phyloP scores from a whole-genome alignment of 441 rosid genomes.

The Pelargonium myrrhifolium region DNA sequence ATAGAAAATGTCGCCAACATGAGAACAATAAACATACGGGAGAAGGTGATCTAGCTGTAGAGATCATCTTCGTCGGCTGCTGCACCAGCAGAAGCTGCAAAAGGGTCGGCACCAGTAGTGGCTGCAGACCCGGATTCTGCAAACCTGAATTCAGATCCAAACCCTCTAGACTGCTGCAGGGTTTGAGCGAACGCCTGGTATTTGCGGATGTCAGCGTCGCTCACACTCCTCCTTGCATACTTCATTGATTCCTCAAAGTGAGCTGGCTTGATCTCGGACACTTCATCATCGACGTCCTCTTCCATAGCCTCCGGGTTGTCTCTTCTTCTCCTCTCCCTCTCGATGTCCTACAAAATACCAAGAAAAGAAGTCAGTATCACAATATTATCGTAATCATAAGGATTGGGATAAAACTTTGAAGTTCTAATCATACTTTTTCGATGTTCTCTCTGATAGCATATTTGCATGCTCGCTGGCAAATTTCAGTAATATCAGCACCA shows the following conservation, averaged over 20 bases:
- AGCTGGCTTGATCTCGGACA: conserved; percentile 53
- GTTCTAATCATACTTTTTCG: conserved; percentile 28
- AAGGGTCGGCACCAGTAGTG: neutral
- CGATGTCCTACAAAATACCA: conserved; percentile 38
- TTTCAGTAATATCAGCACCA: conserved; percentile 55
- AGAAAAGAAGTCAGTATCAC: too few relatives aligned
- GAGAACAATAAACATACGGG: too few relatives aligned
- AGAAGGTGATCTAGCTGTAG: neutral
- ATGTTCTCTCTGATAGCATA: conserved; percentile 56
- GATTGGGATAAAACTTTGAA: neutral
- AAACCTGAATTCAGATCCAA: neutral
- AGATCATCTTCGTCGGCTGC: neutral
- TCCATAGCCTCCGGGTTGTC: conserved; percentile 66
- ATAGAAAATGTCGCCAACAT: too few relatives aligned
- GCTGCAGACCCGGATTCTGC: neutral
- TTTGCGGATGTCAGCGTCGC: conserved; percentile 11
- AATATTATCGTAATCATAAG: too few relatives aligned
- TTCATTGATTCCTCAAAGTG: conserved; percentile 68
- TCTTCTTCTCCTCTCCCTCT: conserved; percentile 50
- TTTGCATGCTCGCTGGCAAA: conserved; percentile 51
- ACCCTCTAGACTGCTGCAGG: conserved; percentile 18
- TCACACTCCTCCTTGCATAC: conserved; percentile 36
- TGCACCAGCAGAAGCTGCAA: neutral
- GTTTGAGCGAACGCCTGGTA: conserved; percentile 20
- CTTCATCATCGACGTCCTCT: conserved; percentile 52